Evolutionary conservation across 106 monocot species (phyloP).

Genomic region (Ottelia alismoides): DNA sequence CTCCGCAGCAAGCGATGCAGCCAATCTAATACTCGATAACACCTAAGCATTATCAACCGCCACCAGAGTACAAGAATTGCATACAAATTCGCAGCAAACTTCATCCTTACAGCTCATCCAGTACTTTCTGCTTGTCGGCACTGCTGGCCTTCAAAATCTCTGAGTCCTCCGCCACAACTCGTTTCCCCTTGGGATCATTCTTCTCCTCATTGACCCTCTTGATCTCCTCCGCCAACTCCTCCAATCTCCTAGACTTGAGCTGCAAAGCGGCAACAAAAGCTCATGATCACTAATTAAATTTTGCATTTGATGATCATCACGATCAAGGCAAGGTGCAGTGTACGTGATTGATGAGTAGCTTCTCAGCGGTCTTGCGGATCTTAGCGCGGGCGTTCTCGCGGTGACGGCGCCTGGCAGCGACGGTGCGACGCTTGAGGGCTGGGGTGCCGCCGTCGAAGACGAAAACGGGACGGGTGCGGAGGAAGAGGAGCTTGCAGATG

Average conservation of each 20-base stretch:
- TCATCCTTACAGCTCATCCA: slow-evolving; percentile 61
- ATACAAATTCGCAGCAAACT: too few species aligned
- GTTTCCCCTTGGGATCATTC: slow-evolving; percentile 39
- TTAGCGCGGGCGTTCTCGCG: slow-evolving; percentile 82
- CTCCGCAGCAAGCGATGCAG: slow-evolving; percentile 95
- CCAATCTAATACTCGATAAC: slow-evolving; percentile 32
- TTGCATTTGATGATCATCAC: too few species aligned
- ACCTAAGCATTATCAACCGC: too few species aligned
- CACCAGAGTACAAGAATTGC: too few species aligned
- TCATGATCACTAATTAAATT: background rate
- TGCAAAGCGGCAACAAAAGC: slow-evolving; percentile 5
- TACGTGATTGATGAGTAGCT: slow-evolving; percentile 88
- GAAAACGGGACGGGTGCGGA: slow-evolving; percentile 84
- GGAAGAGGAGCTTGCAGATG: slow-evolving; percentile 95
- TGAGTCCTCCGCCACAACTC: slow-evolving; percentile 10
- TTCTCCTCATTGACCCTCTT: slow-evolving; percentile 26
- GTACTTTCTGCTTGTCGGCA: slow-evolving; percentile 23
- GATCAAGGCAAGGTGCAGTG: background rate
- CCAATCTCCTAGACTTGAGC: slow-evolving; percentile 79
- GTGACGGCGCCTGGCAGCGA: slow-evolving; percentile 70
- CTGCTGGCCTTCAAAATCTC: background rate
- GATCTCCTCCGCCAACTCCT: slow-evolving; percentile 74
- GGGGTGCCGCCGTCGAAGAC: slow-evolving; percentile 98
- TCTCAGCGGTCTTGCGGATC: slow-evolving; percentile 96
- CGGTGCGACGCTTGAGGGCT: slow-evolving; percentile 78